A percentile compares a stretch with the other conserved stretches of the same genome.
phyloP scores from a whole-genome alignment of 2,329 filamentous ascomycete species.

The Fusarium drepaniforme region DNA sequence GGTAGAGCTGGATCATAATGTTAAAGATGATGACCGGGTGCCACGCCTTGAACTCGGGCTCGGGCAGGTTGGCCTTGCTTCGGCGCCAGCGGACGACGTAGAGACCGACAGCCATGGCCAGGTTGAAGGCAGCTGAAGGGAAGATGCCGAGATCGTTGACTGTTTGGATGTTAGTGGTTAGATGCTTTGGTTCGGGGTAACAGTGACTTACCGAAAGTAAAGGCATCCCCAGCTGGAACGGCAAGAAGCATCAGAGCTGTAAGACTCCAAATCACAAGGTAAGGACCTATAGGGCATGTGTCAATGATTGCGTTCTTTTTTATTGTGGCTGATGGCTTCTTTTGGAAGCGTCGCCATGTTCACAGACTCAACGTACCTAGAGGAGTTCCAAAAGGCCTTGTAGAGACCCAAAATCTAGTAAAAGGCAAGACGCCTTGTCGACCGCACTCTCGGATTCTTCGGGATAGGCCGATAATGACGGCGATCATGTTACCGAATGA shows the following conservation, averaged over 20 bases:
- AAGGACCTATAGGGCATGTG: constrained; percentile 56
- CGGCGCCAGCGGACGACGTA: constrained; percentile 68
- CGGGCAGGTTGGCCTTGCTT: constrained; percentile 60
- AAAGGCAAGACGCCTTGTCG: constrained; percentile 71
- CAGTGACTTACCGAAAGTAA: constrained; percentile 63
- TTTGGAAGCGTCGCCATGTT: no score
- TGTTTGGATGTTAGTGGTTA: constrained; percentile 32
- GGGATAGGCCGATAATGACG: constrained; percentile 65
- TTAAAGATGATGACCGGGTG: constrained; percentile 69
- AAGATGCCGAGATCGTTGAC: constrained; percentile 71
- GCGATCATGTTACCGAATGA: constrained; percentile 70
- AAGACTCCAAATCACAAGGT: constrained; percentile 66
- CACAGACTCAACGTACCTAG: constrained; percentile 39
- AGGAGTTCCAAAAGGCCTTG: constrained; percentile 72
- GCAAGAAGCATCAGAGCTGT: constrained; percentile 71
- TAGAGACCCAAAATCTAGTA: constrained; percentile 71
- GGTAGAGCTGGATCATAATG: constrained; percentile 69
- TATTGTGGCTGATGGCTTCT: no score
- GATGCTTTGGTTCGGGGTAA: background rate
- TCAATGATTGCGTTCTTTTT: no score
- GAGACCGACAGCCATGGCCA: constrained; percentile 68
- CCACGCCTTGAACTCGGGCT: constrained; percentile 70
- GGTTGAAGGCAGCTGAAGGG: constrained; percentile 68
- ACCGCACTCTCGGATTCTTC: constrained; percentile 70
- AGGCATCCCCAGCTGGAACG: constrained; percentile 73